Evolutionary conservation across 257 asterid species (phyloP), one percentile per base, ranked within the genome.

Genomic region (Solanum habrochaites): DNA sequence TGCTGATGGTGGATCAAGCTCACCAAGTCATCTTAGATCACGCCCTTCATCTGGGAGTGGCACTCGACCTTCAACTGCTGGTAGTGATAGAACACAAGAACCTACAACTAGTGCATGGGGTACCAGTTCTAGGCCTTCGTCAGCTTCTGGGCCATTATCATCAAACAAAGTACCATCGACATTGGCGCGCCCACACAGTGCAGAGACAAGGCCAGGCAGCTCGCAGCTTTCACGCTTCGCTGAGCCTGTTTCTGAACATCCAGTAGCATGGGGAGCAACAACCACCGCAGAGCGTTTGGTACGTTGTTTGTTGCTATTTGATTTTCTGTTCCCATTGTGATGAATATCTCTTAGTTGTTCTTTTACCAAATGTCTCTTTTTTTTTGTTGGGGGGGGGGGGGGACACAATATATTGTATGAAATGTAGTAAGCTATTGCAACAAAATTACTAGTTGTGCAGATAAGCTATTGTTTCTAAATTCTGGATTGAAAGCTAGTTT

Each of bases 41-140:
- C 96, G 96, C 80, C 98, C 98, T 89, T 93, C 98, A 89, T 97
- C 99, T 67, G 95, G 98, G 89, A 97, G 95, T 93, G 97, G 96
- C 85, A 97, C 94, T 87, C 94, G 99, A 62, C 98, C 99, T 85
- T 96, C 99, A 35, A 96, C 97, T 64, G 93, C 99, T 83, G 98
- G 98, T 86, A 95, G 98, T 90, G 99, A 96, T 88, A 88, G 92
- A 88, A 90, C 94, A 39, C 93, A 92, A 71, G 98, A 95, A 88
- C 93, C 93, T 83, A 86, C 87, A 86, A 85, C 92, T 42, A 90
- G 86, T 93, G 93, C 98, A 86, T 93, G 99, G 99, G 94, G 92
- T 77, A 83, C 98, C 88, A 93, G 88, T 92, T 96, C 99, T 88
- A 93, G 99, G 89, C 99, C 99, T 87, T 92, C 98, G 40, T 96